These are phyloP conservation scores for Quercus tomentella DNA, from an alignment of 331 rosid species.

Conservation along the genomic window DNA sequence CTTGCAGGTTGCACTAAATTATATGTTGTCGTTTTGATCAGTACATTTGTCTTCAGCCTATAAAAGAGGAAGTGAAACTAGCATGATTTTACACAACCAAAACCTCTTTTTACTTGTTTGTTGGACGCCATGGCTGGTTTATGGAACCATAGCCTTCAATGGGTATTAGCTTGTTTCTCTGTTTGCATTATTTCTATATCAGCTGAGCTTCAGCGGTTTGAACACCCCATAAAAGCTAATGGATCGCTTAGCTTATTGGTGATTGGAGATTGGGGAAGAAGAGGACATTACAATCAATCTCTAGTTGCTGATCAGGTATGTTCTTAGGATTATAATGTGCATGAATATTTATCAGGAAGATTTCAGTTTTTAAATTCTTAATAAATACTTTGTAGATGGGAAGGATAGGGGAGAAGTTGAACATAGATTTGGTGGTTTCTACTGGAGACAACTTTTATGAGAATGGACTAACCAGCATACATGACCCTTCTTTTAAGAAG, in stretches of 20 bases:
- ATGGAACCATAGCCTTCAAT: background rate
- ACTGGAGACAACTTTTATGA: constrained; percentile 81
- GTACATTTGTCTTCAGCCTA: background rate
- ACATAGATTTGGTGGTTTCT: constrained; percentile 58
- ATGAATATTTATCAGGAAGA: too few relatives aligned
- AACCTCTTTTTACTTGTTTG: background rate
- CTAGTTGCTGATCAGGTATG: constrained; percentile 73
- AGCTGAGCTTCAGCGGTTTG: constrained; percentile 49
- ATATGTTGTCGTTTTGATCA: background rate
- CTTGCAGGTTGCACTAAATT: background rate
- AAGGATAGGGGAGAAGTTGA: constrained; percentile 49
- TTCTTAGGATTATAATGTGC: too few relatives aligned
- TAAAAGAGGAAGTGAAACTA: too few relatives aligned
- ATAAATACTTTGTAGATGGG: constrained; percentile 49
- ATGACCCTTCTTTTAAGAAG: constrained; percentile 53
- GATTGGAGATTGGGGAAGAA: constrained; percentile 89
- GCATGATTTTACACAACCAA: too few relatives aligned
- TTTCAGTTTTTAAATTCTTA: too few relatives aligned
- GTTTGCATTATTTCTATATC: background rate
- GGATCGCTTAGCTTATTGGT: constrained; percentile 74
- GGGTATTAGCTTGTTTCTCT: background rate
- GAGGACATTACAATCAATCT: constrained; percentile 75
- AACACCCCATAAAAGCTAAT: constrained; percentile 46
- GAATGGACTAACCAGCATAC: constrained; percentile 39
- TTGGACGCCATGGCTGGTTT: constrained; percentile 10